A percentile compares a stretch with the other conserved stretches of the same genome.
Conservation (phyloP, 768 basidiomycete genomes). For the Rhodosporidiobolus sp. region DNA sequence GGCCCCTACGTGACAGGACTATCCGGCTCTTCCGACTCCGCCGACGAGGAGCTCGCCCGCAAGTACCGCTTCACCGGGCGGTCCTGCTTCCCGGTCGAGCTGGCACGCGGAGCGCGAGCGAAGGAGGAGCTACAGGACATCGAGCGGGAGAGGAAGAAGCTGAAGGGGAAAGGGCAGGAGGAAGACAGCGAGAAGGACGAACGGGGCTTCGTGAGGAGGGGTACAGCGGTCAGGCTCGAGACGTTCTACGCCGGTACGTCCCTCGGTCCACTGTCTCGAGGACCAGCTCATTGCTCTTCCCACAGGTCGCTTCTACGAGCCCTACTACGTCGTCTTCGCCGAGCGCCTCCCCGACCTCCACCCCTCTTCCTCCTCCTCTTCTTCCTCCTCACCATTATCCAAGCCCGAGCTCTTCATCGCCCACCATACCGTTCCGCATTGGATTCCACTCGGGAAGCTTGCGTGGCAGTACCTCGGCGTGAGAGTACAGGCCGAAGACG, state of each 20-base stretch:
- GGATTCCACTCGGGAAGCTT: constrained; percentile 1
- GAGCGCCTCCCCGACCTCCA: neutral
- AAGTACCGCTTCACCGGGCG: constrained; percentile 4
- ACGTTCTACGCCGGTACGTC: constrained; percentile 16
- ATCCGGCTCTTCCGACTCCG: neutral
- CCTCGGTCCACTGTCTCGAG: no score
- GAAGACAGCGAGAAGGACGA: neutral
- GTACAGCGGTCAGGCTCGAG: constrained; percentile 13
- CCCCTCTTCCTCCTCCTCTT: neutral
- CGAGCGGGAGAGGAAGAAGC: neutral
- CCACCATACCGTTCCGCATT: constrained; percentile 17
- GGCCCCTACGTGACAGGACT: no score
- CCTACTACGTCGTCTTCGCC: constrained; percentile 19
- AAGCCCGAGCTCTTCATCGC: constrained; percentile 1
- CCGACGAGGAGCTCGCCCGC: neutral
- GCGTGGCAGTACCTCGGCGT: constrained; percentile 3
- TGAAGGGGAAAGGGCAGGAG: neutral
- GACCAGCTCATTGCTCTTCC: neutral
- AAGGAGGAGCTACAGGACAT: constrained; percentile 2
- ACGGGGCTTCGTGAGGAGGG: constrained; percentile 4
- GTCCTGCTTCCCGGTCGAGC: constrained; percentile 5
- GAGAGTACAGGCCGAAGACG: neutral
- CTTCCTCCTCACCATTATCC: neutral
- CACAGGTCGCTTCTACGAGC: constrained; percentile 22
- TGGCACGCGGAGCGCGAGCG: constrained; percentile 7